Base-by-base conservation (phyloP, 352 stramenopile genomes). In the Phytophthora agathidicida region DNA sequence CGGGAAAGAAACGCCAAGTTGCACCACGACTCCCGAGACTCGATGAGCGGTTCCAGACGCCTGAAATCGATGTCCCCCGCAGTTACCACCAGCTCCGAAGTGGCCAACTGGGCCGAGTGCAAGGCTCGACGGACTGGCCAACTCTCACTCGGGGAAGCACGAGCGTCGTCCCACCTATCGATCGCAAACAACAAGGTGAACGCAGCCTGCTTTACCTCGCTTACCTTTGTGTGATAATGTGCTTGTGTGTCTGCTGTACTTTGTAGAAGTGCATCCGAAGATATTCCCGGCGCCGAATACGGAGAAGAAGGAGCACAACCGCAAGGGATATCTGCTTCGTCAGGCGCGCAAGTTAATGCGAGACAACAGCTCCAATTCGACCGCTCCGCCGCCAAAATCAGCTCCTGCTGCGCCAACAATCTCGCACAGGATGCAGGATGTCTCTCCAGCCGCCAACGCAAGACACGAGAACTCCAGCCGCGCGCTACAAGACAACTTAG, bases 291-390 rank as follows among this genome's bases (percentile, higher is more conserved):
- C 49, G 14, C 33, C 42, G 30, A 65, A 27, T 23, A 59, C 31
- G 9, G 47, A 64, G 39, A 92, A 88, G 32, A 92, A 92, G 54
- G 83, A 89, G 51, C 83, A 92, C 57, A 92, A 92, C 41, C 74
- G 83, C 11, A 87, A 85, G 26, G 83, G 83, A 2, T 92, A 92
- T 57, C 64, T 69, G 0, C 68, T 92, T 35, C 83, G 83, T 7
- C 80, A 88, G 36, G 71, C 64, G 1, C 74, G 83, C 31, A 88
- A 73, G 30, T 45, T 81, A 57, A 68, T 74, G 45, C 64, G 69
- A 54, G 68, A 80, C 10, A 41, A 38, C 16, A 35, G 32, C 39
- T 52, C 37, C 11, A 50, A 14, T 5, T 35, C 57, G 33, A 26
- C 23, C 17, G 17, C 32, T 30, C 20, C 24, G 33, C 3, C 45